Base-by-base conservation (phyloP, 2,329 filamentous ascomycete genomes). In the Botryotinia calthae region DNA sequence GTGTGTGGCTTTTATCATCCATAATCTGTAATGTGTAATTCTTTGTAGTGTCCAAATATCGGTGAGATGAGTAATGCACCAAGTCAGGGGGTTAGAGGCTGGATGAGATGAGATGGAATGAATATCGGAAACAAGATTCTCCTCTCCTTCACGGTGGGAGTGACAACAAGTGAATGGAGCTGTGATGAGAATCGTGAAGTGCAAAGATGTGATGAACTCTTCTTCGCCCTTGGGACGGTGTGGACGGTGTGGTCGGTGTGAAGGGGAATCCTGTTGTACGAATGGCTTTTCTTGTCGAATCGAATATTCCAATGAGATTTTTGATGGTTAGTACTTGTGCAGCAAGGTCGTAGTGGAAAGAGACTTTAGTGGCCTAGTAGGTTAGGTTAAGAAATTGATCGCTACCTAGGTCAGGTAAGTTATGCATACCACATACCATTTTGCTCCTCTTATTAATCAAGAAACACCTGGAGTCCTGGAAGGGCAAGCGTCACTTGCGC, bases 401-500 rank as follows among this genome's bases (percentile, higher is more conserved):
- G 59, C 59, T 62, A n/a, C 58, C 58, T 62, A 62, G 58, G 58
- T 62, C 18, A n/a, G 28, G 58, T 62, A 56, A n/a, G 28, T 31
- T 51, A 66, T 66, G 44, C 44, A 48, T 34, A 37, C 62, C 59
- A n/a, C 59, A 37, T 9, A 37, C 37, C 37, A 37, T 7, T 37
- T 62, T 3, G 31, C 37, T 65, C 46, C n/a, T 54, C 16, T 42
- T 1, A 12, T 42, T 1, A 12, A 42, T 56, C 48, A 37, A 22
- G 51, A 56, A 56, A 56, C 51, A 18, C 51, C 51, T 56, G 51
- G 51, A 56, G 51, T 56, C 51, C 51, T 56, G 51, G 51, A 56
- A 31, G 12, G n/a, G 51, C 65, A 63, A 62, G 56, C 56, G 40
- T 70, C 68, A 70, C 68, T 64, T 31, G 10, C 37, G 42, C 61